phyloP scores from a whole-genome alignment of 495 filamentous ascomycete genomes.

The Penicillium paxilli region DNA sequence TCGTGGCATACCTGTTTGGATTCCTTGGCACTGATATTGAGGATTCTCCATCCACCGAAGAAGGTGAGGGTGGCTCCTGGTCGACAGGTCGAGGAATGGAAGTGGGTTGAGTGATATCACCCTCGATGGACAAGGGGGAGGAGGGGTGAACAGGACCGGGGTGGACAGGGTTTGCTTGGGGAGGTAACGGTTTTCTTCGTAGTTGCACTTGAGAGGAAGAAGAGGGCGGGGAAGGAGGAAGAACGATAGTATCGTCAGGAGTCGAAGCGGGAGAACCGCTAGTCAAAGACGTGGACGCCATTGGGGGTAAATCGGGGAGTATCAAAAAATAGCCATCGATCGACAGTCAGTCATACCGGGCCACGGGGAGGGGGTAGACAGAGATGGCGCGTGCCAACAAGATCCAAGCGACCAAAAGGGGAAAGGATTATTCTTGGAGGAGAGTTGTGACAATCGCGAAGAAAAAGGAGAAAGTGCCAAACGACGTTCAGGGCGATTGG shows the following conservation, averaged over 20 bases:
- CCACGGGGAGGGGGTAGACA: constrained; percentile 24
- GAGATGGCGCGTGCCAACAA: constrained; percentile 20
- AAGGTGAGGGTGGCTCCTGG: constrained; percentile 19
- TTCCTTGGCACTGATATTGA: constrained; percentile 37
- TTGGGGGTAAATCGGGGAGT: constrained; percentile 24
- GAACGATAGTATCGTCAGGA: constrained; percentile 13
- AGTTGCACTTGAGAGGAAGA: constrained; percentile 17
- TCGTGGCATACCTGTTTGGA: constrained; percentile 44
- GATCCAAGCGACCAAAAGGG: constrained; percentile 19
- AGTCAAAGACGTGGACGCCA: constrained; percentile 24
- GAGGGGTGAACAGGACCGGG: constrained; percentile 26
- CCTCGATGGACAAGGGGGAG: constrained; percentile 31
- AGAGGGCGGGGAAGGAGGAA: constrained; percentile 19
- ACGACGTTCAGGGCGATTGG: constrained; percentile 19
- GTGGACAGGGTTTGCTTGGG: constrained; percentile 33
- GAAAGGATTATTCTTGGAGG: constrained; percentile 21
- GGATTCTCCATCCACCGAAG: constrained; percentile 32
- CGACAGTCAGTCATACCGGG: constrained; percentile 25
- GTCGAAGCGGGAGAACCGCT: constrained; percentile 26
- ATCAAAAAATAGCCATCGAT: constrained; percentile 34
- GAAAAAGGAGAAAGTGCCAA: constrained; percentile 8
- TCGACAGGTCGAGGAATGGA: constrained; percentile 23
- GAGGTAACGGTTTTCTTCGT: constrained; percentile 42
- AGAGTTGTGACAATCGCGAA: constrained; percentile 7
- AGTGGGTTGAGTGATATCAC: constrained; percentile 21